A percentile compares a stretch with the other conserved stretches of the same genome.
Conservation (phyloP, 805 yeast species). For the Cyberlindnera amylophila region DNA sequence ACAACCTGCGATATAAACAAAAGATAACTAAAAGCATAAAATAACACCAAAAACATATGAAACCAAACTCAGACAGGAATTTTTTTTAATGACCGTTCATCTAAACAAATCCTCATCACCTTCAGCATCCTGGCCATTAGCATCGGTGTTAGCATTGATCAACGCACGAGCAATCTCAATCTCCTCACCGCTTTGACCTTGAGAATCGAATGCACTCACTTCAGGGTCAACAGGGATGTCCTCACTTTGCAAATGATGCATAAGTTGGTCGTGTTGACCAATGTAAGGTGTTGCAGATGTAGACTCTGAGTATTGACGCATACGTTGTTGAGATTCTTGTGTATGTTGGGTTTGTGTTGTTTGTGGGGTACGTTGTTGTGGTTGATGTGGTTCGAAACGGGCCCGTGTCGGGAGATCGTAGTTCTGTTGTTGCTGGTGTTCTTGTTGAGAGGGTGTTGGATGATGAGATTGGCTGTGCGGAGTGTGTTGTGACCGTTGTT, state of each 20-base stretch:
- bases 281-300: constrained; percentile 1
- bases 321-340: too few relatives aligned
- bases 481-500: constrained; percentile 15
- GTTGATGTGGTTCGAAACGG: too few relatives aligned
- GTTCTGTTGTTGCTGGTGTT: too few relatives aligned
- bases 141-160: constrained; percentile 45
- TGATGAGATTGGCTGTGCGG: too few relatives aligned
- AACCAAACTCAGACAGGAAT: background rate
- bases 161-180: constrained; percentile 64
- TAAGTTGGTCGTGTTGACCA: constrained; percentile 1
- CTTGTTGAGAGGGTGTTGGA: too few relatives aligned
- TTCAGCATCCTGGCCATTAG: constrained; percentile 12
- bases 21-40: too few relatives aligned
- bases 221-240: constrained; percentile 61
- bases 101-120: constrained; percentile 18
- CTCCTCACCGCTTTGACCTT: constrained; percentile 44
- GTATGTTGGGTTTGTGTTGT: too few relatives aligned
- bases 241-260: constrained; percentile 27
- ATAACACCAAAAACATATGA: background rate
- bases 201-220: constrained; percentile 44
- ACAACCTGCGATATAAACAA: background rate
- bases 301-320: constrained; percentile 6
- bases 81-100: background rate
- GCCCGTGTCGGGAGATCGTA: too few relatives aligned
- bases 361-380: too few relatives aligned